phyloP scores from a whole-genome alignment of 768 basidiomycete species.

The Amanita muscaria region DNA sequence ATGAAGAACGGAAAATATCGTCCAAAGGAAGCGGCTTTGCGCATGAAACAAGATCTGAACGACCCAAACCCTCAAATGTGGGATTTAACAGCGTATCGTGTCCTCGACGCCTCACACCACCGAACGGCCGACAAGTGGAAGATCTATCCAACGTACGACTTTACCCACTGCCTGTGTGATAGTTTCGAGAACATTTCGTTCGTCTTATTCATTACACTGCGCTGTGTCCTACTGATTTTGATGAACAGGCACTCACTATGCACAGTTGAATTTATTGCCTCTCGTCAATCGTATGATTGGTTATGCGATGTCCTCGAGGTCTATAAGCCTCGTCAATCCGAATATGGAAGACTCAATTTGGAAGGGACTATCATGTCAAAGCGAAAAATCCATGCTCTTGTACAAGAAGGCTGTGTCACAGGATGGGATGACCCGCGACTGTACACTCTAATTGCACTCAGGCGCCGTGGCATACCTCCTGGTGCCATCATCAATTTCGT shows the following conservation, averaged over 20 bases:
- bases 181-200: constrained; percentile 99
- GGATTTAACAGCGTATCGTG: constrained; percentile 96
- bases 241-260: constrained; percentile 83
- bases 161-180: constrained; percentile 96
- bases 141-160: constrained; percentile 98
- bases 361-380: constrained; percentile 97
- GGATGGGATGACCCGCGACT: constrained; percentile 98
- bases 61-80: constrained; percentile 99
- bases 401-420: constrained; percentile 72
- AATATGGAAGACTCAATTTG: constrained; percentile 88
- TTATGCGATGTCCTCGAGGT: constrained; percentile 95
- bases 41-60: constrained; percentile 95
- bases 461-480: constrained; percentile 93
- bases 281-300: constrained; percentile 98
- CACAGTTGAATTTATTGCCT: constrained; percentile 91
- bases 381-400: constrained; percentile 85
- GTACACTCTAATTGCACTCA: constrained; percentile 92
- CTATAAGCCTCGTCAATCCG: constrained; percentile 95
- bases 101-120: constrained; percentile 85
- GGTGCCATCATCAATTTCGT: constrained; percentile 93
- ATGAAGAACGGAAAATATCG: constrained; percentile 90
- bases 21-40: constrained; percentile 85
- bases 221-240: neutral
- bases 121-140: constrained; percentile 91
- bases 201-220: constrained; percentile 25